Base-by-base conservation (phyloP, 805 yeast species). In the Candida alai region DNA sequence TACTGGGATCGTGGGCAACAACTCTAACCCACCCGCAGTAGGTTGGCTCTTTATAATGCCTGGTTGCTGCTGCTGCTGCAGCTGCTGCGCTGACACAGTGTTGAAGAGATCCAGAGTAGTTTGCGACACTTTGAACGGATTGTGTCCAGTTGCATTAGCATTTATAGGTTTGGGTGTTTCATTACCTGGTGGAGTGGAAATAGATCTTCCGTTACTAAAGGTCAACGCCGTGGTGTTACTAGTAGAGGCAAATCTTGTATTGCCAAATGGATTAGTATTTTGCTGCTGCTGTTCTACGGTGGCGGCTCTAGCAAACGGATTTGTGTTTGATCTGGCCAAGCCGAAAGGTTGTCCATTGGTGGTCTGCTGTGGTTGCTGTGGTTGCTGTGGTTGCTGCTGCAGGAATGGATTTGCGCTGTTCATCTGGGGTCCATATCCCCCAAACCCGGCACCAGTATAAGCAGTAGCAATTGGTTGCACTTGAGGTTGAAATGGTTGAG, bases 1-100 rank as follows among this genome's bases (percentile, higher is more conserved):
- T 6, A 80, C 84, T 2, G 87, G 74, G 3, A 73, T 60, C 1
- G 88, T 81, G 7, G 80, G 80, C 28, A 81, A 54, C 32, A 63
- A 62, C 49, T 83, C 89, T 40, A 79, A 66, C 0, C 89, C 90
- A 4, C 89, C 90, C 21, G 86, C 83, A 2, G 87, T 80, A 2
- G 76, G 71, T 48, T 76, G 82, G 11, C 68, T 60, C 46, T 65
- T 58, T 44, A 72, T 36, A 32, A 57, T 40, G 42, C 54, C 49
- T 36, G 43, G 56, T 19, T 34, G 36, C 18, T 45, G 49, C 12
- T 33, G 30, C 24, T 34, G 34, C 13, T 40, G 36, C n/a, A 30
- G 35, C 16, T 31, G 35, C 14, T 38, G 27, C 12, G 28, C 20
- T 6, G 47, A 28, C 15, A 45, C 60, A 11, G 41, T 30, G 32